Evolutionary conservation across 2,329 filamentous ascomycete species (phyloP).

Genomic region (Ophiocordyceps camponoti-saundersi): DNA sequence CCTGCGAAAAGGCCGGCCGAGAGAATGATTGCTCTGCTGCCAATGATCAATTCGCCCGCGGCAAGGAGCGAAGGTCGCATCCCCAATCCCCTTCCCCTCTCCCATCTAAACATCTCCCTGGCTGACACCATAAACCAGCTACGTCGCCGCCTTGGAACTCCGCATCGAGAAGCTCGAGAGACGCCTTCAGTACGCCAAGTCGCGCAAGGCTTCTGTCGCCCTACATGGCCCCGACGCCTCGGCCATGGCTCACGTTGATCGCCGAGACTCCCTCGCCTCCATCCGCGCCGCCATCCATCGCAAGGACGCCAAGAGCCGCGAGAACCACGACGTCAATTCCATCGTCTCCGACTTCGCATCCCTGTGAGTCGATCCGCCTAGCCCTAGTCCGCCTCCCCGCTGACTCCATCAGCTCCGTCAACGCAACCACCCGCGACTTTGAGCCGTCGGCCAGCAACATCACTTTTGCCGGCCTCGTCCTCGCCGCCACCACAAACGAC

Average conservation of each 20-base stretch:
- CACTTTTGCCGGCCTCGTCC: constrained; percentile 77
- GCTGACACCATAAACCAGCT: constrained; percentile 27
- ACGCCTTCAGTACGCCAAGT: constrained; percentile 51
- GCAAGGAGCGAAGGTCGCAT: constrained; percentile 71
- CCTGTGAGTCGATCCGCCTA: constrained; percentile 36
- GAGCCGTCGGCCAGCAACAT: constrained; percentile 76
- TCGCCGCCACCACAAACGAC: constrained; percentile 68
- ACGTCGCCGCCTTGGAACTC: constrained; percentile 88
- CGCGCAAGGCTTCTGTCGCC: constrained; percentile 53
- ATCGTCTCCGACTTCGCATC: constrained; percentile 89
- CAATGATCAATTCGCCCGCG: constrained; percentile 88
- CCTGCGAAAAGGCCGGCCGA: constrained; percentile 81
- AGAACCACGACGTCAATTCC: constrained; percentile 78
- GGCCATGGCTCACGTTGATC: constrained; percentile 25
- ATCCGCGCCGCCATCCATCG: constrained; percentile 47
- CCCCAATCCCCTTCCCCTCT: not conserved
- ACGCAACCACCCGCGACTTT: constrained; percentile 87
- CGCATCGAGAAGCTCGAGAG: constrained; percentile 78
- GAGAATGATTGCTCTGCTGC: constrained; percentile 80
- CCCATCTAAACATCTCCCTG: not conserved
- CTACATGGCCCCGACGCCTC: constrained; percentile 41
- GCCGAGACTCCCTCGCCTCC: constrained; percentile 44
- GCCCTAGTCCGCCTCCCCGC: not conserved
- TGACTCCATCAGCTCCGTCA: constrained; percentile 51
- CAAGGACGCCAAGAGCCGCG: constrained; percentile 46